Evolutionary conservation across 1,139 yeast species (phyloP), one percentile per base, ranked within the genome.

Genomic region (Taphrina pruni): DNA sequence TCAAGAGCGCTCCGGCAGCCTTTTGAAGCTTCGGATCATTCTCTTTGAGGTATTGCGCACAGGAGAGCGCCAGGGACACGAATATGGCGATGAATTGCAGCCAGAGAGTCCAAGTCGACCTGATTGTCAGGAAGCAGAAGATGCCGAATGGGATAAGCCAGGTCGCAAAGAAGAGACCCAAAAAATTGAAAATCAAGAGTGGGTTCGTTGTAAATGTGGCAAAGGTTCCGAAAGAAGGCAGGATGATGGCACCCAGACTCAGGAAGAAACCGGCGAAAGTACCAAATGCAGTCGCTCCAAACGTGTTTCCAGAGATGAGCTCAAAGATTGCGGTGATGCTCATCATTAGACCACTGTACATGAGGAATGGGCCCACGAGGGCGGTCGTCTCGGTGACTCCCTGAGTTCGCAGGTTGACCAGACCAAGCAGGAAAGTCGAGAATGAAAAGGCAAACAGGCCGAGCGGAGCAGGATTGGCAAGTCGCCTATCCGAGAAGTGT

Each of bases 401-500:
- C 32, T 43, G 54, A 12, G 62, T 36, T 43, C 54, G 36, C 20
- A 58, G 51, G 32, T 58, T 58, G 54, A 58, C 43, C 17, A 58
- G 62, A 26, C 62, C 62, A 14, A 58, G 62, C 54, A 58, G 41
- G 54, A 58, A 58, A 12, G 43, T 45, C 32, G 62, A 58, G 54
- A 58, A 58, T n/a, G 62, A 21, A 21, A 43, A 58, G 39, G 62
- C 62, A 58, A 58, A 58, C 38, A 58, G 43, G 9, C 62, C 62
- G 8, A 58, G 54, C n/a, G 62, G 62, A 26, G 62, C 62, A 14
- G 62, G 62, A 46, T 58, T 58, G 43, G 62, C 62, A 52, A 58
- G 52, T 32, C 62, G 43, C 46, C 62, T 38, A 14, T 35, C 62
- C 20, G 60, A 39, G 17, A 58, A 58, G 54, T 45, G 62, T 32